Conservation (phyloP, 345 rosid genomes). For the Mangifera indica region DNA sequence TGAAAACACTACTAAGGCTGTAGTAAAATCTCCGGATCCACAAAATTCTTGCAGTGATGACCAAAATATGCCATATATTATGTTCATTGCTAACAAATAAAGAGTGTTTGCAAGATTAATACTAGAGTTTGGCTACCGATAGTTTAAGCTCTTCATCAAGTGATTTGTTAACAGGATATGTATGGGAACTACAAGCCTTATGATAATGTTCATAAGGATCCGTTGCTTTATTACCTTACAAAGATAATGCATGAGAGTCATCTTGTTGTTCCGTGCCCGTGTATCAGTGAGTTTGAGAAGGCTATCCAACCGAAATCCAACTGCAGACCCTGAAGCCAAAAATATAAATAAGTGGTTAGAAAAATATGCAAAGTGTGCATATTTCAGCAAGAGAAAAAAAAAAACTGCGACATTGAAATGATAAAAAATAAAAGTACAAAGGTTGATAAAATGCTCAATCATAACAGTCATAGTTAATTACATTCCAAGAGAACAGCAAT, state of each 20-base stretch:
- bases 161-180: background rate
- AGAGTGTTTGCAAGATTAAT: no score
- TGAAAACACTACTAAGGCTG: background rate
- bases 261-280: conserved; percentile 79
- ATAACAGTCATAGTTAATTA: background rate
- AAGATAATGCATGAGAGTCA: conserved; percentile 97
- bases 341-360: background rate
- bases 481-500: background rate
- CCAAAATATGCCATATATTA: background rate
- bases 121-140: no score
- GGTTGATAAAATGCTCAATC: background rate
- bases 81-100: background rate
- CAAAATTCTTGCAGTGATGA: background rate
- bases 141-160: background rate
- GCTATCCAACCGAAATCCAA: conserved; percentile 91
- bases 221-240: conserved; percentile 66
- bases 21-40: background rate
- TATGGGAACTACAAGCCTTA: background rate
- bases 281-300: conserved; percentile 94
- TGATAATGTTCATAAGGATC: conserved; percentile 1
- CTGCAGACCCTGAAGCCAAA: conserved; percentile 63
- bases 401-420: background rate
- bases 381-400: background rate
- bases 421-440: background rate
- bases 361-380: no score